Base-by-base conservation (phyloP, 148 eudicot species). In the Cornus controversa region DNA sequence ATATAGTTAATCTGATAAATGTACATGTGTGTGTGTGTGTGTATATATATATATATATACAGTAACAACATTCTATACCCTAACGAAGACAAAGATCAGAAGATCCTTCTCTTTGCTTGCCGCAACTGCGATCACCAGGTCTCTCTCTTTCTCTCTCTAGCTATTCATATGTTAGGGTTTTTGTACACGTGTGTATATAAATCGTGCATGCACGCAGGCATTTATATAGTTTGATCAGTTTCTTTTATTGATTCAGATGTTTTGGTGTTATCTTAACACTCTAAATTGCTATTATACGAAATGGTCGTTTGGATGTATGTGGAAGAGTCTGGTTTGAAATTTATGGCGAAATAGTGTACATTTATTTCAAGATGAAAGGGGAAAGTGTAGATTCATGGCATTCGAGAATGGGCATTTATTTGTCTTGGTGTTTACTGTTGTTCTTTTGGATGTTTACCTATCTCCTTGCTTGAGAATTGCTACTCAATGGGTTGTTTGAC, bases 121-220 rank as follows among this genome's bases (percentile, higher is more conserved):
- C 91, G 99, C 20, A 96, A 95, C 70, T 95, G 98, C 80, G 97
- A 93, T 65, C 97, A 95, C 69, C 96, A 91, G 96, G 98, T 92
- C 27, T 63, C 69, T 22, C 64, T 28, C 2, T 72, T 50, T 73
- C 9, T 28, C 67, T 24, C 50, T 50, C 28, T 22, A 29, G 8
- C 15, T 36, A 45, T 70, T 70, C 36, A 26, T 71, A 16, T 18
- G 34, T 75, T 40, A 75, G 70, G 77, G 70, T 75, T 75, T 65
- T 40, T 60, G 64, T 60, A n/a, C 64, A 54, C 20, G 5, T 20
- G 23, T 57, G 64, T 18, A 60, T 22, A 8, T 50, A 4, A 16
- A 16, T 50, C 7, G 6, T 8, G 53, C 53, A 47, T 11, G 10
- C 13, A 47, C 53, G 1, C n/a, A n/a, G n/a, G n/a, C n/a, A n/a